Evolutionary conservation across 169 alveolate species (phyloP).

Genomic region (Cryptosporidium muris): DNA sequence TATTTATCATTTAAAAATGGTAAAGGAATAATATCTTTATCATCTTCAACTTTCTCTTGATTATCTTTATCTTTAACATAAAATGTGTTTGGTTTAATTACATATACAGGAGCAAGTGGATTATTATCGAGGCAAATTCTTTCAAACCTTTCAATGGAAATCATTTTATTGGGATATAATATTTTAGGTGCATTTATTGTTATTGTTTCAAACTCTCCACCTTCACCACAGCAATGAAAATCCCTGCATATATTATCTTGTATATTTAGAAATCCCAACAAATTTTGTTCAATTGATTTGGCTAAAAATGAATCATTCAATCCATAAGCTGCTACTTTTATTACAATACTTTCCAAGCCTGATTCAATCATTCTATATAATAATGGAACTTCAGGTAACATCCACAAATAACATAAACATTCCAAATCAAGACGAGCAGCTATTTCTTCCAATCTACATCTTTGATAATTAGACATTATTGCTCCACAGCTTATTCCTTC

Average conservation of each 20-base stretch:
- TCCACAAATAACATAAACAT: conserved; percentile 84
- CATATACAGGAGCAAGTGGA: conserved; percentile 65
- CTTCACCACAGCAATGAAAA: conserved; percentile 98
- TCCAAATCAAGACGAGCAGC: conserved; percentile 79
- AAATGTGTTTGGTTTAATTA: conserved; percentile 8
- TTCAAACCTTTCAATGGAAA: neutral
- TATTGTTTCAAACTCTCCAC: conserved; percentile 99
- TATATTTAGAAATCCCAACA: conserved; percentile 61
- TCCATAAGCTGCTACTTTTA: conserved; percentile 89
- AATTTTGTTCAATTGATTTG: conserved; percentile 78
- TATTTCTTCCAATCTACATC: conserved; percentile 94
- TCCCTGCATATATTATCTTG: conserved; percentile 82
- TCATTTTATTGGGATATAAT: conserved; percentile 8
- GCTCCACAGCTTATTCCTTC: conserved; percentile 96
- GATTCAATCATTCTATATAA: conserved; percentile 89
- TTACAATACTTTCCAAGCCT: conserved; percentile 88
- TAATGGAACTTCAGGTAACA: conserved; percentile 84
- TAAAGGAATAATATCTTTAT: neutral
- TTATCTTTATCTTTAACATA: neutral
- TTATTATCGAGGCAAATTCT: conserved; percentile 28
- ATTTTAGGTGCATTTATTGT: conserved; percentile 91
- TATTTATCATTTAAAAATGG: conserved; percentile 26
- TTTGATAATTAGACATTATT: conserved; percentile 94
- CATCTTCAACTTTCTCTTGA: neutral
- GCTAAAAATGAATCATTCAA: conserved; percentile 90